These are phyloP conservation scores for Saccharomycopsis phalli DNA, from an alignment of 1,139 yeast species.

Conservation along the genomic window DNA sequence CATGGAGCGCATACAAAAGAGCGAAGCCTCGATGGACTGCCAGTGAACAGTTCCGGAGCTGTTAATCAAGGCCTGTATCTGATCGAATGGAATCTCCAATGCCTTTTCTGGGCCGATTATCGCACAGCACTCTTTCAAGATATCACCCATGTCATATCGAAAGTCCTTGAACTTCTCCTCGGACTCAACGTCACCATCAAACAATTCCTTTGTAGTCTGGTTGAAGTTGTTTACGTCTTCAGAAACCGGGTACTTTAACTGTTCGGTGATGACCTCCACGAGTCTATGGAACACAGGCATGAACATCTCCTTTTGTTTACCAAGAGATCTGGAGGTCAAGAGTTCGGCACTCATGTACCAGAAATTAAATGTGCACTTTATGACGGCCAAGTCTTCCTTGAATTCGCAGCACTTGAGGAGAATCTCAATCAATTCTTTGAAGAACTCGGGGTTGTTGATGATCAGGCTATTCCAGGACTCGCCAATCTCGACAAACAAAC, in stretches of 20 bases:
- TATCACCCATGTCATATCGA: conserved; percentile 96
- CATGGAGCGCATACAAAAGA: conserved; percentile 88
- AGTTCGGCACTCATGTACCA: conserved; percentile 82
- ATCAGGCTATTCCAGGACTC: conserved; percentile 91
- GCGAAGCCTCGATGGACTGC: conserved; percentile 88
- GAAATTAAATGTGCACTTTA: conserved; percentile 83
- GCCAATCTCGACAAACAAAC: conserved; percentile 85
- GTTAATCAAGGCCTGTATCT: conserved; percentile 22
- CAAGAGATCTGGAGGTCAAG: conserved; percentile 53
- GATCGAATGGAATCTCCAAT: conserved; percentile 32
- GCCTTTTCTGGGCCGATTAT: conserved; percentile 75
- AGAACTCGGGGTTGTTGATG: conserved; percentile 63
- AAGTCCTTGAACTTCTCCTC: conserved; percentile 92
- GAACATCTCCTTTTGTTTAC: conserved; percentile 48
- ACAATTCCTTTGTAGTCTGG: conserved; percentile 30
- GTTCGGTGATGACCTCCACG: conserved; percentile 58
- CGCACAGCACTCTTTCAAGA: conserved; percentile 86
- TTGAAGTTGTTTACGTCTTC: conserved; percentile 30
- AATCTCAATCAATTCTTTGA: conserved; percentile 68
- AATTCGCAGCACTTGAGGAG: conserved; percentile 53
- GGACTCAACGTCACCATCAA: conserved; percentile 61
- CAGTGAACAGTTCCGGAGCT: conserved; percentile 33
- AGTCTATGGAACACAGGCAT: conserved; percentile 56
- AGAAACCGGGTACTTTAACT: conserved; percentile 65
- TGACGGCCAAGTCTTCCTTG: conserved; percentile 79